Evolutionary conservation across 345 rosid genomes (phyloP), one percentile per base, ranked within the genome.

Genomic region (Hibiscus tridactylites): DNA sequence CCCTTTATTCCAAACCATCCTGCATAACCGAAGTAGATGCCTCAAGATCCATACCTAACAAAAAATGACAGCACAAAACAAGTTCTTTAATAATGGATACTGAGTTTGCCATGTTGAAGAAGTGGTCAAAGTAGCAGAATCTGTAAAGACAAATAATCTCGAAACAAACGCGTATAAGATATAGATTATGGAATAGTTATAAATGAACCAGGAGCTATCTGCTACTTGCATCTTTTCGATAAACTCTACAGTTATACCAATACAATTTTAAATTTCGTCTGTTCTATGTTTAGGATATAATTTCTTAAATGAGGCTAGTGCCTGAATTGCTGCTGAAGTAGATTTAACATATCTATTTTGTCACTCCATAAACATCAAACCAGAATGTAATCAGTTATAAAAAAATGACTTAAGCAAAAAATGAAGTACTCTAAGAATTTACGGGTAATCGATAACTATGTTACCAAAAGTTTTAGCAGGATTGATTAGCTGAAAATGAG

Each of bases 391-490:
- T 28, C 12, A 16, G n/a, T 44, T 35, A 62, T 49, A 53, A 47
- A 33, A 63, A 59, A 5, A 9, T 59, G 56, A 0, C 24, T 35
- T 16, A 71, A 10, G 42, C 33, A 78, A 24, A 29, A 21, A 73
- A 49, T 65, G 52, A 75, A 39, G 70, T 73, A 64, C 1, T 16
- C 59, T 64, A 47, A 73, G 33, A 75, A 68, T 97, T 90, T 88
- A 91, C 96, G 95, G 90, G 68, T 94, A 91, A 79, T 94, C 97
- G 39, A 94, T 88, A 56, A 94, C 94, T 37, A 94, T 91, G 81
- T 94, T 97, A 21, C 97, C 98, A 84, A 94, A 94, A 57, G 98
- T 88, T 85, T 94, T 97, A n/a, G 98, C 98, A 49, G 97, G 97
- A 77, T 94, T 94, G 80, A 94, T 82, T 74, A 90, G 65, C 98